Evolutionary conservation across 2,329 filamentous ascomycete species (phyloP).

Genomic region (Xylariales sp.): DNA sequence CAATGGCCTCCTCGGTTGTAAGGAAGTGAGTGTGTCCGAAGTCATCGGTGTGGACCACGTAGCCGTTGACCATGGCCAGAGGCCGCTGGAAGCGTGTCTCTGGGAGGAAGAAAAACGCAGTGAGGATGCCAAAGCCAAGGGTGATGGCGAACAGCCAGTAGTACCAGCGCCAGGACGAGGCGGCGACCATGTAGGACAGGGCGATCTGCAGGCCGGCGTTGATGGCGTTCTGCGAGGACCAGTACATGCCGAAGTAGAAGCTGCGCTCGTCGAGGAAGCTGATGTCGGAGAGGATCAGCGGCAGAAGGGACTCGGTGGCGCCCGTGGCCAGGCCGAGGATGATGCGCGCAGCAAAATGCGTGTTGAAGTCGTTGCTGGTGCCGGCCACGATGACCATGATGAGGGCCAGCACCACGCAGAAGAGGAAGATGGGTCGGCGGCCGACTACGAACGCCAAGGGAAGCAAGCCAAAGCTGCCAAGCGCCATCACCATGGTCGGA

Average conservation of each 20-base stretch:
- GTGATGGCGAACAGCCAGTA: slow-evolving; percentile 34
- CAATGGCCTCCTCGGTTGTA: slow-evolving; percentile 22
- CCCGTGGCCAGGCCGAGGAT: slow-evolving; percentile 31
- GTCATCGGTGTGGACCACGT: slow-evolving; percentile 31
- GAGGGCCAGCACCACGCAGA: slow-evolving; percentile 24
- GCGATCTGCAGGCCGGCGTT: slow-evolving; percentile 26
- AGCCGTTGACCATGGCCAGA: slow-evolving; percentile 25
- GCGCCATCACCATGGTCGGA: slow-evolving; percentile 8
- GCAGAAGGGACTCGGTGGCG: slow-evolving; percentile 33
- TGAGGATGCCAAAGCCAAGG: slow-evolving; percentile 27
- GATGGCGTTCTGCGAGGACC: slow-evolving; percentile 31
- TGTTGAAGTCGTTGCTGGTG: slow-evolving; percentile 24
- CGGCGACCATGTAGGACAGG: slow-evolving; percentile 28
- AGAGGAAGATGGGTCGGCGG: slow-evolving; percentile 29
- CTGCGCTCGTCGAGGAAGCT: slow-evolving; percentile 34
- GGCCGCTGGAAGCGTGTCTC: slow-evolving; percentile 16
- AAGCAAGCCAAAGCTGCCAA: slow-evolving; percentile 27
- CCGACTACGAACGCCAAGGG: slow-evolving; percentile 32
- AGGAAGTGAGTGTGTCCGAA: slow-evolving; percentile 30
- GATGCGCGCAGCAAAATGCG: slow-evolving; percentile 31
- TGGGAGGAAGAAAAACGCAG: neutral
- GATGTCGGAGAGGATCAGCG: slow-evolving; percentile 32
- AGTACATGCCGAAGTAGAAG: slow-evolving; percentile 30
- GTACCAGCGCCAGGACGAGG: slow-evolving; percentile 34
- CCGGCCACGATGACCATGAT: slow-evolving; percentile 28